Conservation (phyloP, 148 eudicot genomes). For the Camellia japonica region DNA sequence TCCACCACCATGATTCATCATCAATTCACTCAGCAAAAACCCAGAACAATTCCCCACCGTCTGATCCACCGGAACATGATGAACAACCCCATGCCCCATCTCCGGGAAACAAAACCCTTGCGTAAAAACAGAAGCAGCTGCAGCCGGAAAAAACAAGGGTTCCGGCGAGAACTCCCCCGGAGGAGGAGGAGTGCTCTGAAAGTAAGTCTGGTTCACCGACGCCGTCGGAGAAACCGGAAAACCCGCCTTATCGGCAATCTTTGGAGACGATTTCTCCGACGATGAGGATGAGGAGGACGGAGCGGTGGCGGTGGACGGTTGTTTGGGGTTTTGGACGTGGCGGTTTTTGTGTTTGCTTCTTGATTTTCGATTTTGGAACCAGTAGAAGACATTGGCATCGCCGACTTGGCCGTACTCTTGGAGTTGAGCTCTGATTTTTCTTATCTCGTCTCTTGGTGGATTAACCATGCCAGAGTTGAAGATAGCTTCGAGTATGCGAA, state of each 20-base stretch:
- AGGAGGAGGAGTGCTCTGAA: not conserved
- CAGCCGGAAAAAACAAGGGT: constrained; percentile 48
- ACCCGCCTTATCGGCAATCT: constrained; percentile 13
- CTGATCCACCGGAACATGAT: constrained; percentile 18
- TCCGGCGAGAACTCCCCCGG: constrained; percentile 29
- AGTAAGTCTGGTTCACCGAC: constrained; percentile 58
- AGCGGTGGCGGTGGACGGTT: constrained; percentile 15
- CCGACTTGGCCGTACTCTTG: constrained; percentile 95
- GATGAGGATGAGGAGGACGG: constrained; percentile 68
- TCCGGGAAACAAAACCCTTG: constrained; percentile 57
- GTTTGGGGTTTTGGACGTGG: constrained; percentile 35
- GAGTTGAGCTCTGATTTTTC: constrained; percentile 69
- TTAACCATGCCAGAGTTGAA: constrained; percentile 97
- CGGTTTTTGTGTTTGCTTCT: constrained; percentile 82
- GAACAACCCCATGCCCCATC: not conserved
- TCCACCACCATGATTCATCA: constrained; percentile 31
- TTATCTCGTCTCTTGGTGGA: constrained; percentile 91
- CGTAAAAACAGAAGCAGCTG: constrained; percentile 16
- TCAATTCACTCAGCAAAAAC: constrained; percentile 53
- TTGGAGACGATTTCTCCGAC: constrained; percentile 63
- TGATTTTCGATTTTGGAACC: constrained; percentile 96
- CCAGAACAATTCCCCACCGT: constrained; percentile 38
- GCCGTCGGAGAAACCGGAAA: constrained; percentile 54
- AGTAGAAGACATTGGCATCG: constrained; percentile 96
- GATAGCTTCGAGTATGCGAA: constrained; percentile 80